Conservation (phyloP, 2,329 filamentous ascomycete species). For the Cytospora schulzeri region DNA sequence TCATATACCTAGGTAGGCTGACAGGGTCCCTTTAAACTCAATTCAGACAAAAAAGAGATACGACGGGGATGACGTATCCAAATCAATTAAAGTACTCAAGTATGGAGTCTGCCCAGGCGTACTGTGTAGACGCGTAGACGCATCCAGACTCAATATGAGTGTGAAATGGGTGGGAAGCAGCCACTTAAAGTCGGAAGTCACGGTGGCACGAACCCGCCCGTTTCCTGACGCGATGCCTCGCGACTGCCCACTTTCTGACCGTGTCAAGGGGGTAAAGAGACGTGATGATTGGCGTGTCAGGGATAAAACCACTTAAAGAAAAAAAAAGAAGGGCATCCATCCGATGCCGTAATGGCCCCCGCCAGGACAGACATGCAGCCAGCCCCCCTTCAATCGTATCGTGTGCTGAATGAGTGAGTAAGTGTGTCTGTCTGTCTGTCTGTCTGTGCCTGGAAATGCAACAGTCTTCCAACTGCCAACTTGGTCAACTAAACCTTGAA, state of each 20-base stretch:
- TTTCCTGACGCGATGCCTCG: constrained; percentile 11
- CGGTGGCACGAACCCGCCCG: constrained; percentile 14
- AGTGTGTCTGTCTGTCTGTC: too few species aligned
- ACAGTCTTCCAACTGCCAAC: background rate
- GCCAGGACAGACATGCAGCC: background rate
- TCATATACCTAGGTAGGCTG: too few species aligned
- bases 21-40: too few species aligned
- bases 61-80: too few species aligned
- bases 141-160: background rate
- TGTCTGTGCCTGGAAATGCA: background rate
- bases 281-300: constrained; percentile 25
- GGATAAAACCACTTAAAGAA: background rate
- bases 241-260: constrained; percentile 5
- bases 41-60: too few species aligned
- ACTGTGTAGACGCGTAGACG: background rate
- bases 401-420: background rate
- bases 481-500: too few species aligned
- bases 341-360: constrained; percentile 7
- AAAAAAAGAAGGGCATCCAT: background rate
- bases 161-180: background rate
- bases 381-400: constrained; percentile 3
- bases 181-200: background rate
- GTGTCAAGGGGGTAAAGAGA: background rate
- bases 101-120: too few species aligned
- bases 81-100: background rate